Percentiles rank a stretch among this genome's conserved stretches.
phyloP scores from a whole-genome alignment of 2,329 filamentous ascomycete species.

The Aspergillus latus region DNA sequence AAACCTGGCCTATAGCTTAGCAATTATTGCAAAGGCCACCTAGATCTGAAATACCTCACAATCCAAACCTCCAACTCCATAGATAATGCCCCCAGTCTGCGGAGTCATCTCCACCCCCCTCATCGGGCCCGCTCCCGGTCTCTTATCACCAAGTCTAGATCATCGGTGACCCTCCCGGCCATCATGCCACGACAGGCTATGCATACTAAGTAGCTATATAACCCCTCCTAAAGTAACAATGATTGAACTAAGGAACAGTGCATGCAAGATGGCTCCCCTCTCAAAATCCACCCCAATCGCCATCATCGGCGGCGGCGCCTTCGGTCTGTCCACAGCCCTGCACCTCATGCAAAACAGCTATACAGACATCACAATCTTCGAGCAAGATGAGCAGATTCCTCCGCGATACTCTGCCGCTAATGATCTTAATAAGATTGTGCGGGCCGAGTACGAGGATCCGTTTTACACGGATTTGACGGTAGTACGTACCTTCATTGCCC shows the following conservation, averaged over 20 bases:
- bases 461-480: conserved; percentile 58
- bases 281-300: conserved; percentile 25
- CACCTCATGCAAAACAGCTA: conserved; percentile 49
- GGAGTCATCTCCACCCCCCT: background rate
- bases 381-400: conserved; percentile 47
- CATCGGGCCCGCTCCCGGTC: background rate
- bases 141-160: background rate
- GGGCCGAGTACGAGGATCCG: conserved; percentile 58
- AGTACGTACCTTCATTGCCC: conserved; percentile 33
- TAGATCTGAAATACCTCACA: too few relatives aligned
- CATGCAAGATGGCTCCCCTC: background rate
- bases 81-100: background rate
- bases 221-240: background rate
- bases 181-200: background rate
- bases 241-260: background rate
- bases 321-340: conserved; percentile 53
- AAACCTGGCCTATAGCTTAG: too few relatives aligned
- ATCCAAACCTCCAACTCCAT: background rate
- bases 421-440: conserved; percentile 63
- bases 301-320: conserved; percentile 50
- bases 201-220: background rate
- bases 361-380: conserved; percentile 50
- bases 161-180: background rate
- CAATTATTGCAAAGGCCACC: too few relatives aligned
- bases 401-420: conserved; percentile 57